A percentile compares a stretch with the other conserved stretches of the same genome.
These are phyloP conservation scores for Phytophthora quininea DNA, from an alignment of 352 stramenopile species.

Conservation along the genomic window DNA sequence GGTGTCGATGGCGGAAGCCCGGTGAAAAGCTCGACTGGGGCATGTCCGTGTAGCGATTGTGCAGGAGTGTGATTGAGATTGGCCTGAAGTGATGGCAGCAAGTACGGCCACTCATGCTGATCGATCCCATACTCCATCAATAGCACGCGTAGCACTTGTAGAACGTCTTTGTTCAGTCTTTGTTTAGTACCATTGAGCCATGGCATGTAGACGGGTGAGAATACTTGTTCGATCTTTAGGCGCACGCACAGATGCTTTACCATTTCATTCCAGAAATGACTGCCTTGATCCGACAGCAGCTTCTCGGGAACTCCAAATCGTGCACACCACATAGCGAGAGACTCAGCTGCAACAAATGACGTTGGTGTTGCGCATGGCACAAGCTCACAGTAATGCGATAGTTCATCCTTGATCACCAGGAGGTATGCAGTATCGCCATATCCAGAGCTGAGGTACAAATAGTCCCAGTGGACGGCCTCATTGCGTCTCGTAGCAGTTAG, in stretches of 20 bases:
- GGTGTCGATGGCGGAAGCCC: conserved; percentile 5
- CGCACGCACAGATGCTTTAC: conserved; percentile 11
- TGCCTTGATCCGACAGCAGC: conserved; percentile 20
- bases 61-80: conserved; percentile 28
- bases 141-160: conserved; percentile 13
- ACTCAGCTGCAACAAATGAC: conserved; percentile 6
- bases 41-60: conserved; percentile 1
- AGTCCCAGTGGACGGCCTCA: conserved; percentile 22
- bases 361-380: conserved; percentile 13
- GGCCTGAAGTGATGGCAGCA: conserved; percentile 18
- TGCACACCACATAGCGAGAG: conserved; percentile 4
- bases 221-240: conserved; percentile 6
- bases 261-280: conserved; percentile 24
- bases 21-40: conserved; percentile 22
- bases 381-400: conserved; percentile 22
- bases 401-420: conserved; percentile 8
- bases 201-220: conserved; percentile 13
- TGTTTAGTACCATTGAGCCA: conserved; percentile 23
- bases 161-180: conserved; percentile 22
- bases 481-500: conserved; percentile 1
- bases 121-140: conserved; percentile 20
- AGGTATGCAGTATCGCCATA: not conserved
- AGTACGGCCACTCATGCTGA: conserved; percentile 8
- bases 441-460: conserved; percentile 11
- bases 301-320: conserved; percentile 10